Conservation (phyloP, 2,329 filamentous ascomycete species). For the Sclerotinia glacialis region DNA sequence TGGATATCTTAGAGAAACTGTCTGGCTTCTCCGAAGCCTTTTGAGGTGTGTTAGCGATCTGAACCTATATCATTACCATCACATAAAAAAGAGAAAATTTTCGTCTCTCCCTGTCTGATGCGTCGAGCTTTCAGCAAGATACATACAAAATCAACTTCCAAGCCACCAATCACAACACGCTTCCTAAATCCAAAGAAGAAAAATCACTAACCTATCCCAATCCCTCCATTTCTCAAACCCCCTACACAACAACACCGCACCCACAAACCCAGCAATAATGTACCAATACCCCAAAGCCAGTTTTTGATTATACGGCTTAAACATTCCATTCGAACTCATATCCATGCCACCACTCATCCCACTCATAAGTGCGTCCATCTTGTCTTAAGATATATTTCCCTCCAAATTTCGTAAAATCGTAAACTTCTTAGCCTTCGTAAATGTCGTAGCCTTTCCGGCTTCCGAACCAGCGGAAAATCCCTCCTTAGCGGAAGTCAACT, state of each 20-base stretch:
- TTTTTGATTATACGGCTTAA: slow-evolving; percentile 48
- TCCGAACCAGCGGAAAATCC: slow-evolving; percentile 4
- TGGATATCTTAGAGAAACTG: slow-evolving; percentile 44
- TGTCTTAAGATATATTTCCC: background rate
- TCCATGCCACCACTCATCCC: slow-evolving; percentile 29
- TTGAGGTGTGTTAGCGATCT: background rate
- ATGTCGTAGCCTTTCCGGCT: background rate
- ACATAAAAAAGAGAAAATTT: background rate
- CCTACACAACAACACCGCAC: slow-evolving; percentile 27
- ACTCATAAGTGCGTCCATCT: slow-evolving; percentile 25
- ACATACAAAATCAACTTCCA: background rate
- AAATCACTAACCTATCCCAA: slow-evolving; percentile 29
- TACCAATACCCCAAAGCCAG: slow-evolving; percentile 60
- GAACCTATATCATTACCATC: background rate
- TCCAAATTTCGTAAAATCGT: background rate
- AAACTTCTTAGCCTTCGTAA: background rate
- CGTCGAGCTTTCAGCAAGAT: background rate
- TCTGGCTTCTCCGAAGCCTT: slow-evolving; percentile 48
- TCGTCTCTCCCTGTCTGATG: too few relatives aligned
- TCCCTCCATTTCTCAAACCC: slow-evolving; percentile 29
- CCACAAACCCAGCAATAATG: slow-evolving; percentile 48
- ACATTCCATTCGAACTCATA: slow-evolving; percentile 41
- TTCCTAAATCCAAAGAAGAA: background rate
- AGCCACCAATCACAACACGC: background rate
- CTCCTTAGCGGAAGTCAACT: background rate